Conservation (phyloP, 345 rosid species). For the rapeseed (Brassica napus) region Da-Ae NC_063450.1:51491001-51491500, state of each 20-base stretch:
- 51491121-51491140: not conserved
- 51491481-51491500: too few species aligned
- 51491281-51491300: not conserved
- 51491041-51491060: not conserved
- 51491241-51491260: not conserved
- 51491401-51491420: too few species aligned
- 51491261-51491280: not conserved
- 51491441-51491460: too few species aligned
- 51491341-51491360: not conserved
- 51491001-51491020: not conserved
- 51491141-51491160: not conserved
- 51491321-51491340: not conserved
- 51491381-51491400: too few species aligned
- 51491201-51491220: not conserved
- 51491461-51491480: too few species aligned
- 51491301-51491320: not conserved
- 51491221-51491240: not conserved
- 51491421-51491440: too few species aligned
- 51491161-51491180: not conserved
- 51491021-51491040: not conserved
- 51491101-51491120: not conserved
- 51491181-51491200: not conserved
- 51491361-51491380: not conserved
- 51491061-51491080: not conserved
- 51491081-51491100: not conserved